Evolutionary conservation across 345 rosid genomes (phyloP).

Genomic region (Syzygium aqueum): DNA sequence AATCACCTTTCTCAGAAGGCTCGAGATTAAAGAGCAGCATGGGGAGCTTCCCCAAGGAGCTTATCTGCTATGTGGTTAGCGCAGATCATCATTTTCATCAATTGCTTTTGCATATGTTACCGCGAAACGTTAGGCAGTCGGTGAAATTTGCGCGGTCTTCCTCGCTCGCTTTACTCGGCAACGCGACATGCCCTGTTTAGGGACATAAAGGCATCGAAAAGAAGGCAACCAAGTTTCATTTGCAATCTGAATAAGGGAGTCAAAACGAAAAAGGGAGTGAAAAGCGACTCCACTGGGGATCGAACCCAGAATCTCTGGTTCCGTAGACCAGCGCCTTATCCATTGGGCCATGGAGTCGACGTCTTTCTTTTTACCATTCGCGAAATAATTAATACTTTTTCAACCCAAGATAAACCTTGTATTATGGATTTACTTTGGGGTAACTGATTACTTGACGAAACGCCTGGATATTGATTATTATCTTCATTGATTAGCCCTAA

Average conservation of each 20-base stretch:
- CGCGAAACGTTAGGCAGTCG: neutral
- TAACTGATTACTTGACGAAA: neutral
- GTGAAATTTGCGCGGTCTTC: neutral
- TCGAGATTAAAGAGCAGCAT: neutral
- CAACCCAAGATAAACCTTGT: neutral
- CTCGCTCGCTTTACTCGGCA: neutral
- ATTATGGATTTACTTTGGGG: neutral
- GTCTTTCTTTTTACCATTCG: accelerated
- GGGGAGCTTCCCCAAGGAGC: neutral
- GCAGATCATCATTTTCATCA: neutral
- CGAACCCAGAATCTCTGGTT: constrained; percentile 84
- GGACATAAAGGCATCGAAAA: neutral
- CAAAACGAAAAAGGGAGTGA: neutral
- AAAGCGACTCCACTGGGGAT: constrained; percentile 70
- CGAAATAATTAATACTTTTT: accelerated
- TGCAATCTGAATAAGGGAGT: neutral
- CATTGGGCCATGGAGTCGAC: constrained; percentile 70
- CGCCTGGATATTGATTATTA: neutral
- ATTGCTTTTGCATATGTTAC: neutral
- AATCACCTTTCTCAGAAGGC: neutral
- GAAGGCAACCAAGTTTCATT: neutral
- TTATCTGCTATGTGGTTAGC: neutral
- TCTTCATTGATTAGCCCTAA: neutral
- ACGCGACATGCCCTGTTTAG: neutral
- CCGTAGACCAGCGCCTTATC: constrained; percentile 94